phyloP scores from a whole-genome alignment of 495 filamentous ascomycete genomes.

The Penicillium herquei region DNA sequence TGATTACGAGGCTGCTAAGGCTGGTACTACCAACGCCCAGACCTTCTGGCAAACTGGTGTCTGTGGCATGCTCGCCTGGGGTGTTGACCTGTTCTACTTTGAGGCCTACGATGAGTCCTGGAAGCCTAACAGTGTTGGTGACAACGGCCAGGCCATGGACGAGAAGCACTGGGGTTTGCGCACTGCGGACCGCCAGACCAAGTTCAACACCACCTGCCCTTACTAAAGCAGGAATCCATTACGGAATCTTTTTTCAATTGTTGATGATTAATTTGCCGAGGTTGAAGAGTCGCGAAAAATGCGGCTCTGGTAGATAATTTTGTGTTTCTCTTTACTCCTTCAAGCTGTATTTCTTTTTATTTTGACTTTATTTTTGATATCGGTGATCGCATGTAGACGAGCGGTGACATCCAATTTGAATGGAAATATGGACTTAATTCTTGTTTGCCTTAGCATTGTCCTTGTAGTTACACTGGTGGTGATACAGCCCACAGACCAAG shows the following conservation, averaged over 20 bases:
- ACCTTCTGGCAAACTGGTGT: conserved; percentile 66
- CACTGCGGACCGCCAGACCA: conserved; percentile 57
- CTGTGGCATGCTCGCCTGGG: conserved; percentile 70
- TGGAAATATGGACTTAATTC: conserved; percentile 8
- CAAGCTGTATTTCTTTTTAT: conserved; percentile 8
- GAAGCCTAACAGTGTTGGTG: conserved; percentile 70
- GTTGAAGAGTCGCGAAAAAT: neutral
- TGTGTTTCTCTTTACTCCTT: neutral
- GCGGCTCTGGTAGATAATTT: conserved; percentile 8
- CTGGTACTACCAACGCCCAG: conserved; percentile 58
- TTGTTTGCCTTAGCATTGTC: neutral
- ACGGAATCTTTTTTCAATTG: neutral
- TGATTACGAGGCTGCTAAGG: conserved; percentile 62
- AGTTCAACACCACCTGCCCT: conserved; percentile 62
- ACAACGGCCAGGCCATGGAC: conserved; percentile 63
- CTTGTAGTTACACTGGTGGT: too few species aligned
- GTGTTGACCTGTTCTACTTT: conserved; percentile 77
- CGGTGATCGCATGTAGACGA: conserved; percentile 2
- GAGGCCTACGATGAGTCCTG: conserved; percentile 81
- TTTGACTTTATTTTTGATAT: conserved; percentile 5
- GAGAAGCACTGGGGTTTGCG: conserved; percentile 81
- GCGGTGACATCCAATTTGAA: conserved; percentile 3
- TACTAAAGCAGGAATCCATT: conserved; percentile 4
- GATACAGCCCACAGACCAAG: too few species aligned
- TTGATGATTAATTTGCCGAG: neutral